Base-by-base conservation (phyloP, 2,329 filamentous ascomycete species). In the Colletotrichum lini region DNA sequence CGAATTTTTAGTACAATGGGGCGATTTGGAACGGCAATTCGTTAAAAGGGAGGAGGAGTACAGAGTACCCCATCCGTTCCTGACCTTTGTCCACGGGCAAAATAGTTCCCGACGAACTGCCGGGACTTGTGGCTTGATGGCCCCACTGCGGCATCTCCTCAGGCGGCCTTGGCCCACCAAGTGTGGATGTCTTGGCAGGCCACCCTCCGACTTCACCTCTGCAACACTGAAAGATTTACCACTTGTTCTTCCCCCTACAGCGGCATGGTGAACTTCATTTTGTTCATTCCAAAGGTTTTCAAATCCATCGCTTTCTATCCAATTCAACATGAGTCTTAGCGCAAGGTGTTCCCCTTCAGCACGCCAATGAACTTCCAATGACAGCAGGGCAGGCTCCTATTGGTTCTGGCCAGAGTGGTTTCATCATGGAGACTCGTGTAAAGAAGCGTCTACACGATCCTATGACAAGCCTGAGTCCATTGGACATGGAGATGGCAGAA, bases 101-200 rank as follows among this genome's bases (percentile, higher is more conserved):
- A 56, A 35, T n/a, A 56, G 50, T 21, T n/a, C 45, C 65, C 65
- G 65, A 47, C 9, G 40, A 62, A 40, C 18, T 23, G 40, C 66
- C 47, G 45, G 30, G 21, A 30, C 58, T 26, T 26, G 38, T 61
- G 45, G 26, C 44, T 16, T 35, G 30, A 12, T 16, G 26, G 45
- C 18, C 58, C 45, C 47, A n/a, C 60, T 8, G 21, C 60, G 38
- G 65, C 64, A 23, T 42, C 47, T 7, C 38, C 45, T 38, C n/a
- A 21, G 60, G 60, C 38, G 49, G 47, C 47, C 47, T 44, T 26
- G 60, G 35, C 44, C 53, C 67, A 49, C 53, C 38, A n/a, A 38
- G 57, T 45, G 61, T 38, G 45, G n/a, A 16, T 58, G 61, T 9
- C 45, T 69, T 54, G 53, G 53, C 61, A 30, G 53, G 45, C 45